Evolutionary conservation across 2,329 filamentous ascomycete genomes (phyloP), one percentile per base, ranked within the genome.

Genomic region (Arthrobotrys musiformis): DNA sequence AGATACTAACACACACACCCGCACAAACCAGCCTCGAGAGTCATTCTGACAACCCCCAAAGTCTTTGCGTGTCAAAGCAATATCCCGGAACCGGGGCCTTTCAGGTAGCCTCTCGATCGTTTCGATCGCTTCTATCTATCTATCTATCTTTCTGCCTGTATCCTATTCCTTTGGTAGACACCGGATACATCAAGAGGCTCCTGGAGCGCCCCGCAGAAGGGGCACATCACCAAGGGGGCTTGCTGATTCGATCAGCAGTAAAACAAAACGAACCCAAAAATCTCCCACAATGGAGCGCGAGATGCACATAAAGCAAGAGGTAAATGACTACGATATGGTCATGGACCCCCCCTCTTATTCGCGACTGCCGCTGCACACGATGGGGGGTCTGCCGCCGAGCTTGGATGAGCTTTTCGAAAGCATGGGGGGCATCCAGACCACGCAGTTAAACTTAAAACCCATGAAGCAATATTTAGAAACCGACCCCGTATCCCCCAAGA

Each of bases 391-490:
- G 37, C 17, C 64, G 7, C 58, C 64, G 4, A 28, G 5, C 30
- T 8, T 50, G 37, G 64, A 72, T 33, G 70, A 74, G 6, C 54
- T 77, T 11, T 54, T 67, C 30, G 22, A 37, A 33, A 61, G 67
- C 2, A 40, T 70, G 5, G 44, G 35, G 11, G 73, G 56, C n/a
- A 37, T 70, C 26, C 64, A 64, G 1, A 54, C 70, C n/a, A 19
- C 50, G 17, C n/a, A n/a, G n/a, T 61, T 77, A 60, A 46, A 70
- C 9, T 40, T 70, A 8, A 70, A 70, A 42, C 60, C 66, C 4
- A 66, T 77, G 33, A 46, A 9, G 1, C 22, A 70, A 26, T 77
- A 66, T 17, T 52, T 77, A 15, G 52, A 70, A 48, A 50, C 66
- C 24, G 70, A 48, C 2, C 56, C 63, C 8, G 5, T 70, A n/a